Evolutionary conservation across 2,329 filamentous ascomycete species (phyloP).

Genomic region (Fusarium denticulatum): DNA sequence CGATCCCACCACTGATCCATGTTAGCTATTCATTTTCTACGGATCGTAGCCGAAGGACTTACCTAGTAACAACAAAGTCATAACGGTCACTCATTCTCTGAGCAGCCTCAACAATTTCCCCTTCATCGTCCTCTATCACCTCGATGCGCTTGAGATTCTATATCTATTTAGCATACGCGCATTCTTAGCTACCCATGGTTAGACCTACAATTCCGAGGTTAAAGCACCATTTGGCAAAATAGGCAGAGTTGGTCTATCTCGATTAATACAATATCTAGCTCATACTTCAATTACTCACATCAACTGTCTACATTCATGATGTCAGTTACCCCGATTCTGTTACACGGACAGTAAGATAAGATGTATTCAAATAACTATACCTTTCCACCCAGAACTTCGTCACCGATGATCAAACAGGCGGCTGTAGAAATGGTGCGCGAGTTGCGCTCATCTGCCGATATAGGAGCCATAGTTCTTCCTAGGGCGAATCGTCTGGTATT

Average conservation of each 20-base stretch:
- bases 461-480: constrained; percentile 52
- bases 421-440: constrained; percentile 84
- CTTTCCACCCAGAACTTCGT: constrained; percentile 96
- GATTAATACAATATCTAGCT: constrained; percentile 26
- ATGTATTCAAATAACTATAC: constrained; percentile 54
- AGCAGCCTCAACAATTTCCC: constrained; percentile 88
- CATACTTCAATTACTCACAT: constrained; percentile 47
- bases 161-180: background rate
- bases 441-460: constrained; percentile 63
- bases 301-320: constrained; percentile 47
- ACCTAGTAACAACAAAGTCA: constrained; percentile 92
- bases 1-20: constrained; percentile 81
- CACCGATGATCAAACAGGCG: constrained; percentile 94
- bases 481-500: constrained; percentile 49
- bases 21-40: constrained; percentile 6
- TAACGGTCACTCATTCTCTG: constrained; percentile 87
- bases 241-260: constrained; percentile 69
- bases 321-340: constrained; percentile 1
- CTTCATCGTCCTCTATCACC: constrained; percentile 92
- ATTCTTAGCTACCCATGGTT: background rate
- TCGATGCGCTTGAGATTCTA: constrained; percentile 84
- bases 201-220: constrained; percentile 65
- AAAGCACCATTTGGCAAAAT: constrained; percentile 73
- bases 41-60: constrained; percentile 5
- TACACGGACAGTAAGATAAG: background rate